Evolutionary conservation across 768 basidiomycete genomes (phyloP).

Genomic region (Phaeotremella fagi): DNA sequence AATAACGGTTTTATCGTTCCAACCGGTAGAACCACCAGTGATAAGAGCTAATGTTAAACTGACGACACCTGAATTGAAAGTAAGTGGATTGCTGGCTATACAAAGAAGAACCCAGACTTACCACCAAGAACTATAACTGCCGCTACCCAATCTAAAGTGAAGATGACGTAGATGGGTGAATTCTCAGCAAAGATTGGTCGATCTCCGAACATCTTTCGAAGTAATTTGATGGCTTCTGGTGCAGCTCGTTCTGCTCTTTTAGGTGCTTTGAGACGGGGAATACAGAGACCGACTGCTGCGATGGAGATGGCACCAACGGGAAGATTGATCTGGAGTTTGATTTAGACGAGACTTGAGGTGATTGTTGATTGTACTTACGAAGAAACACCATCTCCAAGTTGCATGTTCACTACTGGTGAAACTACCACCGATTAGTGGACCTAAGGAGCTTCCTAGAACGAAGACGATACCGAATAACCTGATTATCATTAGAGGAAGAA

Average conservation of each 20-base stretch:
- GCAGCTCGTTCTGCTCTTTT: neutral
- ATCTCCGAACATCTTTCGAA: slow-evolving; percentile 4
- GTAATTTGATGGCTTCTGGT: neutral
- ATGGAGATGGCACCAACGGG: neutral
- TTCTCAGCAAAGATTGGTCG: neutral
- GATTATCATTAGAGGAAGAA: no score
- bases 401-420: neutral
- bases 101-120: neutral
- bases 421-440: neutral
- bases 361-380: neutral
- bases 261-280: neutral
- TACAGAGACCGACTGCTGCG: neutral
- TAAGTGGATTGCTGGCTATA: neutral
- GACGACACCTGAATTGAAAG: neutral
- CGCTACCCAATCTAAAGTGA: slow-evolving; percentile 6
- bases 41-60: slow-evolving; percentile 8
- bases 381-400: neutral
- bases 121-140: slow-evolving; percentile 9
- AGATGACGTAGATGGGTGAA: neutral
- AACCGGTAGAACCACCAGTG: slow-evolving; percentile 5
- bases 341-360: neutral
- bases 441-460: slow-evolving; percentile 1
- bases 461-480: slow-evolving; percentile 7
- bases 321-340: neutral
- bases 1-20: slow-evolving; percentile 7